Conservation (phyloP, 2,329 filamentous ascomycete species). For the Fusarium redolens region DNA sequence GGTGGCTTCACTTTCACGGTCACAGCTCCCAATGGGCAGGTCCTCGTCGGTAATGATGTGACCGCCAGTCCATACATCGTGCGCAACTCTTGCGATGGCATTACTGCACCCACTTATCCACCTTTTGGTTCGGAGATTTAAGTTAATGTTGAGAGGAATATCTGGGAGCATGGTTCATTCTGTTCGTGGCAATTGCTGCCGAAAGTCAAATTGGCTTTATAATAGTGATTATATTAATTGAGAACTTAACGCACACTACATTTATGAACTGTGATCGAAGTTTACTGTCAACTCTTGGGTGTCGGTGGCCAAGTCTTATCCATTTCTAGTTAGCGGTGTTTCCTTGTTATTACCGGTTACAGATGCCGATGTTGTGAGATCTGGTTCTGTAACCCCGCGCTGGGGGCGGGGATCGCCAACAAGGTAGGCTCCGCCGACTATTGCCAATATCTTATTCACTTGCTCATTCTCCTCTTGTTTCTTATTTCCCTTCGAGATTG, state of each 20-base stretch:
- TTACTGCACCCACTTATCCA: rapidly evolving
- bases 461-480: neutral
- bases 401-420: neutral
- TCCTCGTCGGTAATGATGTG: neutral
- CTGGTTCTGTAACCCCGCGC: neutral
- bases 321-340: neutral
- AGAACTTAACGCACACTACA: neutral
- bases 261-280: too few relatives aligned
- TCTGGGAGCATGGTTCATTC: neutral
- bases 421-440: too few relatives aligned
- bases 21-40: neutral
- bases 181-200: neutral
- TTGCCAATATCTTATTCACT: neutral
- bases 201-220: rapidly evolving
- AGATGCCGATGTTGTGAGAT: neutral
- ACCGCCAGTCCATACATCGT: neutral
- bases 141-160: neutral
- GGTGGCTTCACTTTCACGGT: neutral
- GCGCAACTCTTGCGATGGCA: neutral
- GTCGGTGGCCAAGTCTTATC: neutral
- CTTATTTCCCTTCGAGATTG: too few relatives aligned
- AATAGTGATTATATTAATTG: neutral
- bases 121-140: neutral
- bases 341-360: neutral
- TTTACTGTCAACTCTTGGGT: neutral